Conservation (phyloP, 352 stramenopile species). For the Globisporangium solare region DNA sequence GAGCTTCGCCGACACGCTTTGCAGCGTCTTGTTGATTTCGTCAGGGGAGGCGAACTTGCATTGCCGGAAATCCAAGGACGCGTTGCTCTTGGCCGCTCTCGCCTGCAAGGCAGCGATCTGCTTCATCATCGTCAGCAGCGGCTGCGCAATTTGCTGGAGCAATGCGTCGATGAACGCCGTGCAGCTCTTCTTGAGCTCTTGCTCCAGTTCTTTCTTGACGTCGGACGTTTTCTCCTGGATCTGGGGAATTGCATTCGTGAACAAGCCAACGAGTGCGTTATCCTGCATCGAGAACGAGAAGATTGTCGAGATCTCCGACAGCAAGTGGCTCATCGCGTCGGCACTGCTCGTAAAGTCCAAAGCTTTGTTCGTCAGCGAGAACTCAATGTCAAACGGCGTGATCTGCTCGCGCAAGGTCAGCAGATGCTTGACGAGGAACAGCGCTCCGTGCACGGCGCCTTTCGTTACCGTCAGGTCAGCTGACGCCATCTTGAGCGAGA, state of each 20-base stretch:
- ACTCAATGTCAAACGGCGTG: constrained; percentile 82
- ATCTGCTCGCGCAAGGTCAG: constrained; percentile 83
- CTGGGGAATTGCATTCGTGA: constrained; percentile 69
- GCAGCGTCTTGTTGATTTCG: constrained; percentile 42
- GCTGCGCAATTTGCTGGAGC: constrained; percentile 50
- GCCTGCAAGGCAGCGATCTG: constrained; percentile 52
- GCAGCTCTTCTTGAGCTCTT: constrained; percentile 78
- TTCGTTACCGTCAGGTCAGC: constrained; percentile 53
- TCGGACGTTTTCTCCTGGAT: constrained; percentile 77
- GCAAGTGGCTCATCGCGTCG: constrained; percentile 67
- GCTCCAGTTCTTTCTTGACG: constrained; percentile 75
- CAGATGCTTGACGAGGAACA: constrained; percentile 82
- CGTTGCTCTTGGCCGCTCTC: constrained; percentile 22
- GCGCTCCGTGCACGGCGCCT: constrained; percentile 48
- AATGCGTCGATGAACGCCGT: constrained; percentile 75
- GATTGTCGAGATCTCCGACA: constrained; percentile 58
- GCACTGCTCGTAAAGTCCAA: constrained; percentile 74
- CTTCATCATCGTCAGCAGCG: constrained; percentile 59
- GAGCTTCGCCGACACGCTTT: constrained; percentile 35
- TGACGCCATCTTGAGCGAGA: constrained; percentile 70
- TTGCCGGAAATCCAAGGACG: constrained; percentile 34
- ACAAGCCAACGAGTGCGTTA: constrained; percentile 52
- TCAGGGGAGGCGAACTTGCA: constrained; percentile 37
- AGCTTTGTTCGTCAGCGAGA: constrained; percentile 61
- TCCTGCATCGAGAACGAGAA: constrained; percentile 60